Percentiles rank a stretch among this genome's conserved stretches.
Conservation (phyloP, 2,329 filamentous ascomycete genomes). For the Fusarium albidum region DNA sequence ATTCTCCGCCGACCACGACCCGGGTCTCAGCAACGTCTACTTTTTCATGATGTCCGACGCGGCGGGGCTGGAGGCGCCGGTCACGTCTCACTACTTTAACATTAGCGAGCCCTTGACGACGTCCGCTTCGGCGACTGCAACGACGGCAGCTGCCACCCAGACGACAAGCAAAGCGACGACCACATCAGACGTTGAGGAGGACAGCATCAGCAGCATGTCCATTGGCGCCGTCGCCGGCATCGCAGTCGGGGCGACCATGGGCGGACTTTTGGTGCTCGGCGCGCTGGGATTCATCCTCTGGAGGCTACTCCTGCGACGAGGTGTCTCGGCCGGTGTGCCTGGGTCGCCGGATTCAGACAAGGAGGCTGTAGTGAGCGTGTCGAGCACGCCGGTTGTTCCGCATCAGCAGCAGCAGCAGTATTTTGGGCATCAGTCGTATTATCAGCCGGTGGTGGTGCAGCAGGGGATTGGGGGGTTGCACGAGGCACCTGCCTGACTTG, state of each 20-base stretch:
- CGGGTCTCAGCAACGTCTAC: constrained; percentile 8
- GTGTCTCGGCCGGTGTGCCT: background rate
- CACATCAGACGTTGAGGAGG: background rate
- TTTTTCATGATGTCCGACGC: background rate
- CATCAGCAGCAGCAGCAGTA: background rate
- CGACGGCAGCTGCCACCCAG: background rate
- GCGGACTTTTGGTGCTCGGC: background rate
- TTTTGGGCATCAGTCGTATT: background rate
- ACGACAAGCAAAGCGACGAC: background rate
- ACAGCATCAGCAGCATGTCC: background rate
- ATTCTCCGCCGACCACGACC: background rate
- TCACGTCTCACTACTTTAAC: constrained; percentile 11
- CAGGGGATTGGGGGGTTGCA: background rate
- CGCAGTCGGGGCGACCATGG: background rate
- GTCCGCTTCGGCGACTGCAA: background rate
- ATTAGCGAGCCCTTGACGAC: background rate
- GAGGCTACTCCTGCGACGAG: background rate
- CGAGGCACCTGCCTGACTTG: background rate
- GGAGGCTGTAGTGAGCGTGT: background rate
- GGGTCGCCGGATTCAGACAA: background rate
- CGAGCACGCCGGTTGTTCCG: background rate
- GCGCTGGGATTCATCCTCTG: constrained; percentile 1
- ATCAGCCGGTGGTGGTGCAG: background rate
- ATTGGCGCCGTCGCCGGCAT: constrained; percentile 1
- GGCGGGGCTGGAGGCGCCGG: background rate